Evolutionary conservation across 441 rosid genomes (phyloP).

Genomic region (Adansonia rubrostipa): DNA sequence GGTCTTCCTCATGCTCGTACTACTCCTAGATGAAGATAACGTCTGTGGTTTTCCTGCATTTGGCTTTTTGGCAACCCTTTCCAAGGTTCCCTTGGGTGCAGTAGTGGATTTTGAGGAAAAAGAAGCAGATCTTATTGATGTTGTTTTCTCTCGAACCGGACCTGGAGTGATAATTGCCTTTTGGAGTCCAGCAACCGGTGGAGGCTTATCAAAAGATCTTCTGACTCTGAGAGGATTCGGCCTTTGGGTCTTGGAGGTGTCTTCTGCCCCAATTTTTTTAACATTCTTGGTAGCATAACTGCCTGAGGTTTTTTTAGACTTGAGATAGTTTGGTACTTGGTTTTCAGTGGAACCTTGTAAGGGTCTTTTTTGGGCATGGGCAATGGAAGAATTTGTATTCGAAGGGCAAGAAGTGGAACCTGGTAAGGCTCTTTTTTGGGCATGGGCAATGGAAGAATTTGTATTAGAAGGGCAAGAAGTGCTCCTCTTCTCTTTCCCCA

Average conservation of each 20-base stretch:
- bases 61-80: constrained; percentile 36
- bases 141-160: constrained; percentile 35
- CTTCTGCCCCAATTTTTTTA: constrained; percentile 39
- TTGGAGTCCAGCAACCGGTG: constrained; percentile 41
- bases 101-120: constrained; percentile 33
- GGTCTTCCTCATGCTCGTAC: constrained; percentile 26
- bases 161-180: constrained; percentile 47
- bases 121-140: constrained; percentile 40
- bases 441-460: constrained; percentile 30
- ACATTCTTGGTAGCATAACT: constrained; percentile 37
- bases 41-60: constrained; percentile 34
- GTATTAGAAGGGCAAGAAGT: constrained; percentile 33
- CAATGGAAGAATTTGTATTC: constrained; percentile 32
- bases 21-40: constrained; percentile 17
- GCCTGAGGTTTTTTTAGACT: constrained; percentile 55
- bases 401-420: constrained; percentile 34
- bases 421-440: constrained; percentile 33
- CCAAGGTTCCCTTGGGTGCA: constrained; percentile 25
- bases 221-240: constrained; percentile 45
- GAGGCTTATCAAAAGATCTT: constrained; percentile 60
- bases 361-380: constrained; percentile 34
- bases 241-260: constrained; percentile 31
- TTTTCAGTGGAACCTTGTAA: constrained; percentile 35
- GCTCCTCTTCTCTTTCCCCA: constrained; percentile 44
- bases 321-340: constrained; percentile 55